Evolutionary conservation across 2,329 filamentous ascomycete genomes (phyloP).

Genomic region (Colletotrichum tabaci): DNA sequence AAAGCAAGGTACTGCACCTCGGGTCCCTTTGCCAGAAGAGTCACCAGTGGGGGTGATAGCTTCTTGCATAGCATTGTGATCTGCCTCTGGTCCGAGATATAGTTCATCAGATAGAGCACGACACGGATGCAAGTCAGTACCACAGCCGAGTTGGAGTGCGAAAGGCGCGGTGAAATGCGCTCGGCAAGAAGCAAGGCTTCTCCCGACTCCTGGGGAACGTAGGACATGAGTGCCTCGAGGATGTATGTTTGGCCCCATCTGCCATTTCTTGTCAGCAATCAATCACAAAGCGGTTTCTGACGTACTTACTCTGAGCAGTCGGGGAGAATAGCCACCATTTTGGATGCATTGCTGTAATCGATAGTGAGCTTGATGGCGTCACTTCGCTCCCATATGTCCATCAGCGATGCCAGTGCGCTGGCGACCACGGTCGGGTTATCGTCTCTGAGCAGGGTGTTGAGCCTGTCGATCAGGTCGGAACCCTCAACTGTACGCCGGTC

Average conservation of each 20-base stretch:
- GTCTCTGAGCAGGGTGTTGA: conserved; percentile 91
- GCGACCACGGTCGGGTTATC: conserved; percentile 98
- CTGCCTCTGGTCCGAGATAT: conserved; percentile 92
- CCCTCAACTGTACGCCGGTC: conserved; percentile 90
- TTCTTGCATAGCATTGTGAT: conserved; percentile 91
- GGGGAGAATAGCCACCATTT: conserved; percentile 95
- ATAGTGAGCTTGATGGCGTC: conserved; percentile 98
- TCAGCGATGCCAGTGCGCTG: conserved; percentile 89
- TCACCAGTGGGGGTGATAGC: conserved; percentile 94
- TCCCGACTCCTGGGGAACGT: conserved; percentile 90
- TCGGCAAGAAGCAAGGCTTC: conserved; percentile 94
- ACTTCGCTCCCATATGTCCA: conserved; percentile 99
- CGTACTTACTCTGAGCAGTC: conserved; percentile 92
- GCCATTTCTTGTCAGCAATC: conserved; percentile 37
- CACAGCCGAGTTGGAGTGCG: conserved; percentile 96
- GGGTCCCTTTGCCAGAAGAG: conserved; percentile 92
- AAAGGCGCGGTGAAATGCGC: conserved; percentile 93
- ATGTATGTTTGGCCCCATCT: conserved; percentile 99
- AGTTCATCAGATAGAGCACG: conserved; percentile 98
- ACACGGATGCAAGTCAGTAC: conserved; percentile 97
- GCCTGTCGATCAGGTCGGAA: conserved; percentile 90
- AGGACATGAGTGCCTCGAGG: conserved; percentile 96
- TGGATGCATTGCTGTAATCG: conserved; percentile 96
- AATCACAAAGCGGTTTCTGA: background rate
- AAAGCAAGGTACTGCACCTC: conserved; percentile 99